Evolutionary conservation across 495 filamentous ascomycete genomes (phyloP), one percentile per base, ranked within the genome.

Genomic region (Aspergillus affinis): DNA sequence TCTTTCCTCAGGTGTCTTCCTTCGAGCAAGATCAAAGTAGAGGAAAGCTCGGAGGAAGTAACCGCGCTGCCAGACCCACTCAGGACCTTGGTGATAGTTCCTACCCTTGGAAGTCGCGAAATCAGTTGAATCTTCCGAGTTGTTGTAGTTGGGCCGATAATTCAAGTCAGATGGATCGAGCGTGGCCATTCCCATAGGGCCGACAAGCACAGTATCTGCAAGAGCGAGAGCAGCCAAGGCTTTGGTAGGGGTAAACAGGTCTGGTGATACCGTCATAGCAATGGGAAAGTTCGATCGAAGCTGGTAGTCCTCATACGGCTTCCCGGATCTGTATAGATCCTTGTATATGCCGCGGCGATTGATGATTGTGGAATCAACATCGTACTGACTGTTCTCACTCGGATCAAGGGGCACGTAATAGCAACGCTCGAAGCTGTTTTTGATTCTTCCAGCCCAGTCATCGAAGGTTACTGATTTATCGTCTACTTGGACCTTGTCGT

Each of bases 1-100:
- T 46, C 87, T 82, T 63, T 84, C 86, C 57, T 83, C 81, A 18
- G 70, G 75, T 0, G 79, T 85, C 36, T 82, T 82, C 27, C 91
- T 79, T 6, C 93, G 80, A 76, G 83, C 80, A 46, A 97, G 78
- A 72, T 97, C 93, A 68, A 98, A 97, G 70, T 90, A 88, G 54
- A 98, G 78, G 57, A 99, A 76, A 1, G 95, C 95, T 41, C 95
- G 84, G 17, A 97, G 79, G 79, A 93, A 98, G 81, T 90, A 99
- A 8, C 95, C 95, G 4, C 90, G 91, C 2, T 92, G 95, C 95
- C 95, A 99, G n/a, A 97, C 78, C 95, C 95, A 99, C 73, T 99
- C 95, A 0, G 95, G 95, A 2, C 95, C 95, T 72, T 98, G 94
- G 70, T 99, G 95, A 72, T 99, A 99, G 69, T 97, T 97, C 18